A percentile compares a stretch with the other conserved stretches of the same genome.
phyloP scores from a whole-genome alignment of 2,329 filamentous ascomycete species.

The Didymellaceae sp. region DNA sequence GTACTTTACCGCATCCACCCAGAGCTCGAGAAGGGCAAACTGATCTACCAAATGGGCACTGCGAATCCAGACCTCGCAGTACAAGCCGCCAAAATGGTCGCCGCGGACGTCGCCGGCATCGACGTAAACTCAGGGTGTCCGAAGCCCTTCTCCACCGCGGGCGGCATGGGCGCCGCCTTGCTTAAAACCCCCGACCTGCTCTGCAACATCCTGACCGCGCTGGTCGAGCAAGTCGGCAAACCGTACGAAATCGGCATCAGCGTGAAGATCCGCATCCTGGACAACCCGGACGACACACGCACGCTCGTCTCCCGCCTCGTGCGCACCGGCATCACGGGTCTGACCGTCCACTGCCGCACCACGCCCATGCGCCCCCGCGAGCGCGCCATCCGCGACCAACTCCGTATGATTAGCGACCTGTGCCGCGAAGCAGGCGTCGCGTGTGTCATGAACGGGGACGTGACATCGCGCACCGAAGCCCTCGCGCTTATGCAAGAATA shows the following conservation, averaged over 20 bases:
- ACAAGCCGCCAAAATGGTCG: conserved; percentile 81
- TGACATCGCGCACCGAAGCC: conserved; percentile 75
- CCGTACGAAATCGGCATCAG: conserved; percentile 90
- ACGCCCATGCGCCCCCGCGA: conserved; percentile 94
- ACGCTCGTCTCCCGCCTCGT: conserved; percentile 78
- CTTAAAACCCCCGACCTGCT: conserved; percentile 84
- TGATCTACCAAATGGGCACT: conserved; percentile 94
- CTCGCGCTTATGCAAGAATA: conserved; percentile 75
- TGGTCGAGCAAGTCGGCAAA: conserved; percentile 78
- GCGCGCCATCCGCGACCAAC: conserved; percentile 81
- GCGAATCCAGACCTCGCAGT: conserved; percentile 83
- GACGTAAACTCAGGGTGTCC: conserved; percentile 98
- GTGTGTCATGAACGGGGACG: conserved; percentile 95
- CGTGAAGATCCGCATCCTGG: conserved; percentile 92
- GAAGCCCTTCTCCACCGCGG: conserved; percentile 91
- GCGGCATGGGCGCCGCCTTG: conserved; percentile 94
- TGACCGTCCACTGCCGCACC: conserved; percentile 95
- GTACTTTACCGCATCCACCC: conserved; percentile 87
- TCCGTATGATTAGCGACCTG: conserved; percentile 80
- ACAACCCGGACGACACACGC: conserved; percentile 77
- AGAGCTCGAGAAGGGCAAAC: conserved; percentile 71
- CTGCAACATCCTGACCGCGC: conserved; percentile 78
- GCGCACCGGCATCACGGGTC: conserved; percentile 85
- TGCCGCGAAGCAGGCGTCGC: conserved; percentile 87
- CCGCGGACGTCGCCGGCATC: conserved; percentile 87